phyloP scores from a whole-genome alignment of 768 basidiomycete species.

The Tubosaeta brunneosetosa region DNA sequence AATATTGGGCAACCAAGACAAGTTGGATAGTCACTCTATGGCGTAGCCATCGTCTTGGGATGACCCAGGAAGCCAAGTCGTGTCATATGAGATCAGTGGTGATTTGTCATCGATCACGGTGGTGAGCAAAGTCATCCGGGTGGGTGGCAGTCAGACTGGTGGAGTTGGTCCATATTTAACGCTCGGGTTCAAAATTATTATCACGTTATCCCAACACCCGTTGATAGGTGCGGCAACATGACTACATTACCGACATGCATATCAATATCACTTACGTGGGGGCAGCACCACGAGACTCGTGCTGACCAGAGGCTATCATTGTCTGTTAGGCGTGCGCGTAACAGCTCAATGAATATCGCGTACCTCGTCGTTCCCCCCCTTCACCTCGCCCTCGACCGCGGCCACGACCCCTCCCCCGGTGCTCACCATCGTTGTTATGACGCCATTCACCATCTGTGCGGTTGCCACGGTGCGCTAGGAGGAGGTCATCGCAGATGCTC shows the following conservation, averaged over 20 bases:
- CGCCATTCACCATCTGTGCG: slow-evolving; percentile 44
- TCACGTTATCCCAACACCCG: not conserved
- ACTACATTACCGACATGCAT: not conserved
- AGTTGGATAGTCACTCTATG: slow-evolving; percentile 9
- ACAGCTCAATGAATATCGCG: slow-evolving; percentile 7
- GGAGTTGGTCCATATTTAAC: not conserved
- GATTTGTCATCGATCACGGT: slow-evolving; percentile 29
- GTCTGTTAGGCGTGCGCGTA: not conserved
- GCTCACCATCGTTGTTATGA: slow-evolving; percentile 39
- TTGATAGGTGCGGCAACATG: not conserved
- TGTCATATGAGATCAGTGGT: slow-evolving; percentile 26
- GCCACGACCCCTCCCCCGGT: slow-evolving; percentile 38
- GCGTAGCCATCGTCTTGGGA: slow-evolving; percentile 14
- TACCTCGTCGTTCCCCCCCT: slow-evolving; percentile 39
- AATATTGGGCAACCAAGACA: not conserved
- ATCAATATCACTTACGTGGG: slow-evolving; percentile 13
- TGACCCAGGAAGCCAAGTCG: slow-evolving; percentile 20
- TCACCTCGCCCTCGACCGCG: slow-evolving; percentile 44
- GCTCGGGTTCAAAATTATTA: not conserved
- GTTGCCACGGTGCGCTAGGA: slow-evolving; percentile 15
- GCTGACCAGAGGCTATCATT: slow-evolving; percentile 17
- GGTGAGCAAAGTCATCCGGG: slow-evolving; percentile 22
- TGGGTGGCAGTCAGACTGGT: not conserved
- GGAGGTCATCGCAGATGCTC: not conserved
- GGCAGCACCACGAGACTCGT: slow-evolving; percentile 17